Base-by-base conservation (phyloP, 1,139 yeast genomes). In the Meyerozyma smithsonii region DNA sequence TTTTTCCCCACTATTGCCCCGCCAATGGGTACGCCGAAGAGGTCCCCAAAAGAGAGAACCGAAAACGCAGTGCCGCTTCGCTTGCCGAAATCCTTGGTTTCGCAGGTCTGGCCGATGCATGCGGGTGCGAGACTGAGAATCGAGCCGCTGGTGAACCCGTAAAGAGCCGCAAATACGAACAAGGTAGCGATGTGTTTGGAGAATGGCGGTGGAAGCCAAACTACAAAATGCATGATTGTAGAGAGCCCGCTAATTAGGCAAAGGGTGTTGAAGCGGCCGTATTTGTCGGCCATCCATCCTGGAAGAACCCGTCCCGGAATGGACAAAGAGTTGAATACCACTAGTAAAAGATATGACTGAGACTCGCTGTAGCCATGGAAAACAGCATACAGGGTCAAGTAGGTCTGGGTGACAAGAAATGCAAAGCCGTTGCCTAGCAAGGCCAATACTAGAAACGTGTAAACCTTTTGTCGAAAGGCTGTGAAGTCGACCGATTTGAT, bases 1-100 rank as follows among this genome's bases (percentile, higher is more conserved):
- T 46, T 32, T 10, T 8, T 15, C 12, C 50, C 55, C 3, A 59
- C 57, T 18, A 64, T 62, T 15, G 68, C 69, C 1, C 70, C 68
- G 5, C 66, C 69, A 40, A 64, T 54, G 1, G 69, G 69, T 12
- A 64, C 57, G 0, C 69, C 69, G 20, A 62, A 44, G 35, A 64
- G 55, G 42, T 64, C 63, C 15, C 66, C 64, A 43, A 58, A 51
- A 42, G 67, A 57, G 39, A 62, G 55, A 24, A 57, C 59, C 43
- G 58, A 62, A 44, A 59, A 64, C 5, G 62, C 69, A 4, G 66
- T 64, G 17, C 67, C 68, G 23, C 52, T 47, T 4, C 58, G 50
- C 36, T 54, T 54, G 8, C 69, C 68, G 37, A 64, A 59, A 35
- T 64, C 66, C 28, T 52, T 49, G 2, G 61, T 57, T 24, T 50